Conservation (phyloP, 2,329 filamentous ascomycete species). For the Alternaria postmessia region DNA sequence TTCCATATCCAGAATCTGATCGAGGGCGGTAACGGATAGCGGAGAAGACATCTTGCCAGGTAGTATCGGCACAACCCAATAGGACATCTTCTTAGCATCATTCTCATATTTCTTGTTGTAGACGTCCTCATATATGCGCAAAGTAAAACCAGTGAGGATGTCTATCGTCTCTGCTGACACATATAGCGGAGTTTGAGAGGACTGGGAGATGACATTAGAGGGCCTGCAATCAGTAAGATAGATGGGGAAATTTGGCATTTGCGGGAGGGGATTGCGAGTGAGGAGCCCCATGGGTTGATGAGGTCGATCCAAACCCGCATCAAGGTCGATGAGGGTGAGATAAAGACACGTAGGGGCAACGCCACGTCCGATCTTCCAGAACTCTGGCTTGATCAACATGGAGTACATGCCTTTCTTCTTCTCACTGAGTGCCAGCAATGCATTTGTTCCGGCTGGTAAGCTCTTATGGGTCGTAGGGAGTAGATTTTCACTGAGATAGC, state of each 20-base stretch:
- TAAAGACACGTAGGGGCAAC: conserved; percentile 64
- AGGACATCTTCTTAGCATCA: conserved; percentile 72
- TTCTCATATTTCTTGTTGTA: conserved; percentile 87
- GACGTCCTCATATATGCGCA: conserved; percentile 79
- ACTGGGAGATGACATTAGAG: conserved; percentile 64
- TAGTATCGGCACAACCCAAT: conserved; percentile 76
- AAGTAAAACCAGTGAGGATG: conserved; percentile 73
- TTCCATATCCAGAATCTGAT: conserved; percentile 67
- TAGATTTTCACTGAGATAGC: conserved; percentile 76
- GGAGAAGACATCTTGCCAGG: neutral
- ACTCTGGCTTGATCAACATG: conserved; percentile 79
- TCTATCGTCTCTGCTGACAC: conserved; percentile 58
- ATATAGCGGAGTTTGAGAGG: conserved; percentile 56
- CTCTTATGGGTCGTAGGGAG: conserved; percentile 75
- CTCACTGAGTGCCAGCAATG: conserved; percentile 78
- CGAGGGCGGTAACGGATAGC: conserved; percentile 13
- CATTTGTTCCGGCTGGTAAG: conserved; percentile 85
- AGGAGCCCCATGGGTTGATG: conserved; percentile 75
- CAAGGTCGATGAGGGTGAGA: conserved; percentile 69
- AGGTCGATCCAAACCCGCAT: conserved; percentile 63
- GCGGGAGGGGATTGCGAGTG: conserved; percentile 71
- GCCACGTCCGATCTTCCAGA: conserved; percentile 68
- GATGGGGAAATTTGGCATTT: conserved; percentile 72
- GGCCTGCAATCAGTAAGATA: conserved; percentile 72
- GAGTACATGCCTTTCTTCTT: conserved; percentile 77